Evolutionary conservation across 352 stramenopile genomes (phyloP).

Genomic region (Elongisporangium undulatum): DNA sequence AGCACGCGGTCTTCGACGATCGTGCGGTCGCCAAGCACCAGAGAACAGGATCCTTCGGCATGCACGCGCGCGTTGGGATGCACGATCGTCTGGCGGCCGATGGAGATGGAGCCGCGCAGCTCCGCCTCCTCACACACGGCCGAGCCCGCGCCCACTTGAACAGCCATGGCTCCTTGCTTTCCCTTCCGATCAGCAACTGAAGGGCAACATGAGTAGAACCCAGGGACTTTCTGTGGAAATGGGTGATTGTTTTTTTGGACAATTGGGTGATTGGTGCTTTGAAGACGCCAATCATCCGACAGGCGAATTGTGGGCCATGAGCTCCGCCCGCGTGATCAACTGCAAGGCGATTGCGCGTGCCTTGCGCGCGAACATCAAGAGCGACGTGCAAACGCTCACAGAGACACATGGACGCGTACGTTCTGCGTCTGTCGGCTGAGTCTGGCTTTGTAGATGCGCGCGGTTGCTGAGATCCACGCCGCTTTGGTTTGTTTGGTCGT

Average conservation of each 20-base stretch:
- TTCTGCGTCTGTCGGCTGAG: constrained; percentile 1
- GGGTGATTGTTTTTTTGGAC: constrained; percentile 1
- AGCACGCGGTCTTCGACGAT: constrained; percentile 66
- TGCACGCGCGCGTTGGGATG: constrained; percentile 40
- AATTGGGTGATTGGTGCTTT: not conserved
- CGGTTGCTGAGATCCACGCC: not conserved
- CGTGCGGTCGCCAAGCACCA: constrained; percentile 63
- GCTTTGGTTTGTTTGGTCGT: constrained; percentile 1
- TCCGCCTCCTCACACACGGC: constrained; percentile 49
- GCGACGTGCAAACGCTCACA: constrained; percentile 51
- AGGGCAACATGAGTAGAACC: not conserved
- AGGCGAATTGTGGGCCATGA: not conserved
- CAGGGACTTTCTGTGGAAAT: not conserved
- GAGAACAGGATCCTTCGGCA: constrained; percentile 19
- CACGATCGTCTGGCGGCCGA: constrained; percentile 39
- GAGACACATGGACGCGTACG: constrained; percentile 43
- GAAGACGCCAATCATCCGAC: not conserved
- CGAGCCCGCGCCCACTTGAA: constrained; percentile 17
- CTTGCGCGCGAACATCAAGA: constrained; percentile 52
- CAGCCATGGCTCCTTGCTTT: not conserved
- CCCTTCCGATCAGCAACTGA: no score
- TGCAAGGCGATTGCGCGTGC: constrained; percentile 65
- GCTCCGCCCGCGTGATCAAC: constrained; percentile 52
- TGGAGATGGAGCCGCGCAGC: constrained; percentile 29
- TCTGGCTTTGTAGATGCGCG: not conserved